These are phyloP conservation scores for Jatropha podagrica DNA, from an alignment of 441 rosid genomes.

Conservation along the genomic window DNA sequence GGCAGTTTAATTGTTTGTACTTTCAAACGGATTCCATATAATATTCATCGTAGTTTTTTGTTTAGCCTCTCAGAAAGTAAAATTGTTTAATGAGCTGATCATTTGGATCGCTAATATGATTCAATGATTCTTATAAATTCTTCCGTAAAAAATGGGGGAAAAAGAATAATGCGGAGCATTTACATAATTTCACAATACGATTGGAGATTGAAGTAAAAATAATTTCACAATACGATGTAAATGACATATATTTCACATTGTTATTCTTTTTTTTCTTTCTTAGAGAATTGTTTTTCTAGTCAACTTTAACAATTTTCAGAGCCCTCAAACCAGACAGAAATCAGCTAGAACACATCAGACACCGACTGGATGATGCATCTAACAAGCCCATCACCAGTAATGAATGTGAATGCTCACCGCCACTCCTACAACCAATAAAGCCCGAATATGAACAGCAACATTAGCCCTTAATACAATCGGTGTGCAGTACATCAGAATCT, in stretches of 20 bases:
- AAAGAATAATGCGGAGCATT: background rate
- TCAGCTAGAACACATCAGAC: constrained; percentile 20
- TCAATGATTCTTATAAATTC: background rate
- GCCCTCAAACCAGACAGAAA: constrained; percentile 9
- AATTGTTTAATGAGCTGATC: background rate
- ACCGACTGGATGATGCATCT: constrained; percentile 9
- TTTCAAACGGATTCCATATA: too few species aligned
- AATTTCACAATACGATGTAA: background rate
- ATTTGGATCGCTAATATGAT: background rate
- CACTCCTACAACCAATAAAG: background rate
- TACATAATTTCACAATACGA: too few species aligned
- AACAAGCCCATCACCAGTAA: constrained; percentile 4
- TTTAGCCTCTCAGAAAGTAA: too few species aligned
- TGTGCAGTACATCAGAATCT: constrained; percentile 13
- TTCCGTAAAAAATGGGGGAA: too few species aligned
- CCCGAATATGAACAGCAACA: constrained; percentile 16
- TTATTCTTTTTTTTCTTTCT: background rate
- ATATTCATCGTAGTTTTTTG: too few species aligned
- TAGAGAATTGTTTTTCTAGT: constrained; percentile 7
- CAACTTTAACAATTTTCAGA: constrained; percentile 12
- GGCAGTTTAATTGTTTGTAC: too few species aligned
- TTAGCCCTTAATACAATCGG: constrained; percentile 1
- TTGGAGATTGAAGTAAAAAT: background rate
- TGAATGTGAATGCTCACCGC: background rate
- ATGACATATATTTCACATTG: background rate